Evolutionary conservation across 2,329 filamentous ascomycete species (phyloP), one percentile per base, ranked within the genome.

Genomic region (Alternaria consortialis): DNA sequence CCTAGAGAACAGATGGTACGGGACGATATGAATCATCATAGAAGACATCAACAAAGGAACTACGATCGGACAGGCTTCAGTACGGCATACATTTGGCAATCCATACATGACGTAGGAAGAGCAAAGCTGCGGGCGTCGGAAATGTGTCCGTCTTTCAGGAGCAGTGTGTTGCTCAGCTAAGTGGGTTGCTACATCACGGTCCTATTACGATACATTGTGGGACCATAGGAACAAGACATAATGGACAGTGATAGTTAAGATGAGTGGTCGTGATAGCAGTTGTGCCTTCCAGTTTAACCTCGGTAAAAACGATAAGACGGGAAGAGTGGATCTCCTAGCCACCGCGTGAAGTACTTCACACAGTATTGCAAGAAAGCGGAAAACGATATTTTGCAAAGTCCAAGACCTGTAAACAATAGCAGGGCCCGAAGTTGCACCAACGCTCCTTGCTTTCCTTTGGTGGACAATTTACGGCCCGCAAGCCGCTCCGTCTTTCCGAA

Each of bases 401-500:
- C 7, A 25, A 17, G 5, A 12, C 4, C 31, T 34, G 23, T 15
- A 15, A 32, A 17, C 5, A n/a, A 42, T 5, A n/a, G 13, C 11
- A 42, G 39, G 15, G 39, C 20, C 12, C 25, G 39, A 15, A 23
- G 39, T 42, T 25, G 34, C 37, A 37, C 4, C 5, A n/a, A 25
- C 23, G 15, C 36, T 44, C 13, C 29, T 36, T 44, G 39, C 34
- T 23, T 31, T 23, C 48, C 25, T 8, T 37, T 40, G 42, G 4
- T 40, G 15, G 32, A 36, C 57, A 36, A 15, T 52, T 20, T 31
- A 36, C 57, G 25, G 29, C 37, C 53, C 57, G 60, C 57, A 60
- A 63, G 40, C 60, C 60, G 57, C 53, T 32, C 57, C 56, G 53
- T 56, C 46, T 60, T 60, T 44, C 57, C 56, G 53, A 31, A 46